Base-by-base conservation (phyloP, 306 rosid species). In the Mimosa pudica region DNA sequence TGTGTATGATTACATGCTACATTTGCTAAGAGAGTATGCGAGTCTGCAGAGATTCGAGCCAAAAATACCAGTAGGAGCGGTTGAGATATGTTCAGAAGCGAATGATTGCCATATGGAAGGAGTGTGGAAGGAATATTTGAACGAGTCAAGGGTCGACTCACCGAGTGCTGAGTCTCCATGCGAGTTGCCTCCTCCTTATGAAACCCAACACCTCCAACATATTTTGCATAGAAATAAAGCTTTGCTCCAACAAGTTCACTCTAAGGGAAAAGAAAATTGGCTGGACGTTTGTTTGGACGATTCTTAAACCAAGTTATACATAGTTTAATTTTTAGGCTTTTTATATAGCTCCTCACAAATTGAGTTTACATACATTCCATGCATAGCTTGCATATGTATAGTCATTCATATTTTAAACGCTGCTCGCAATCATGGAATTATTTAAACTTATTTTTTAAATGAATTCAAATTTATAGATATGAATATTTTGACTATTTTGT, bases 1-100 rank as follows among this genome's bases (percentile, higher is more conserved):
- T 51, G 91, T 88, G 61, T 88, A 88, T 73, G 91, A 88, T 71
- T 88, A 84, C 64, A 86, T 84, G 88, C 82, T 86, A 52, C 86
- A 88, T 70, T 47, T 80, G 9, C 52, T 88, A 17, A 76, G 16
- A 16, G 69, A 46, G 8, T 88, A 88, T 77, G 86, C 88, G 65
- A 86, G 33, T 18, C 91, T 88, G 3, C 2, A 82, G 74, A 88
- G 18, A 66, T 88, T 73, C 76, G 67, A 84, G 74, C 91, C 91
- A 24, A 76, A 14, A 10, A 75, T 88, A 70, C 88, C 91, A 0
- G 18, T 1, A 60, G 82, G 70, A 70, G 89, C 84, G 0, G 24
- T 24, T 11, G 91, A 88, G 80, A 1, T 84, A 60, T 88, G 88
- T 62, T 14, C 86, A 30, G 86, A 86, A 54, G 80, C 73, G 10